phyloP scores from a whole-genome alignment of 352 stramenopile genomes.

The Poterioochromonas sp. region DNA sequence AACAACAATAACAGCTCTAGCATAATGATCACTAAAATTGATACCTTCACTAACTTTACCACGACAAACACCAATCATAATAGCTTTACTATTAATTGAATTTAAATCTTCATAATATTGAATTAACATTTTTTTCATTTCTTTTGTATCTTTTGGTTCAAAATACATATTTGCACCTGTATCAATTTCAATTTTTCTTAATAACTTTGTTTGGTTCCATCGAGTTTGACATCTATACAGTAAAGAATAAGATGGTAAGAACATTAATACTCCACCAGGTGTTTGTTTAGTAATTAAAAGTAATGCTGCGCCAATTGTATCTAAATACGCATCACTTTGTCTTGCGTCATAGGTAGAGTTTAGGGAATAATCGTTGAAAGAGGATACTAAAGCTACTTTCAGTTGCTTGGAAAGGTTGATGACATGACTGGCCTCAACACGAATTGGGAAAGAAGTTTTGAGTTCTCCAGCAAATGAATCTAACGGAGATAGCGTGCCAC shows the following conservation, averaged over 20 bases:
- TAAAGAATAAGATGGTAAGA: slow-evolving; percentile 98
- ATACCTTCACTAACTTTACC: slow-evolving; percentile 97
- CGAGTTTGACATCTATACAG: slow-evolving; percentile 70
- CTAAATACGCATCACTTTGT: slow-evolving; percentile 80
- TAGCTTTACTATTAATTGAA: slow-evolving; percentile 63
- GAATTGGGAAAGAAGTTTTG: slow-evolving; percentile 84
- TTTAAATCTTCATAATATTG: slow-evolving; percentile 41
- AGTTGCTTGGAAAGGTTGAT: slow-evolving; percentile 58
- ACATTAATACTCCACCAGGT: slow-evolving; percentile 91
- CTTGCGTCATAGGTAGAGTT: slow-evolving; percentile 87
- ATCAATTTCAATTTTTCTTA: slow-evolving; percentile 32
- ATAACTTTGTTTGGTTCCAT: slow-evolving; percentile 53
- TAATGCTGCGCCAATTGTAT: slow-evolving; percentile 91
- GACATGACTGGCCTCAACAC: slow-evolving; percentile 95
- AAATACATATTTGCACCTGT: neutral
- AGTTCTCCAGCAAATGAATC: slow-evolving; percentile 90
- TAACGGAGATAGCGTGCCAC: slow-evolving; percentile 92
- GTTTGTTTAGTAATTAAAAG: slow-evolving; percentile 83
- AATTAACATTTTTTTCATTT: slow-evolving; percentile 20
- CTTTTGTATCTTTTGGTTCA: slow-evolving; percentile 21
- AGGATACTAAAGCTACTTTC: slow-evolving; percentile 39
- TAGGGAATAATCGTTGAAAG: slow-evolving; percentile 68
- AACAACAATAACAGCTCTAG: slow-evolving; percentile 93
- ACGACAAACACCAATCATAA: slow-evolving; percentile 95
- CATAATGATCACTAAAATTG: slow-evolving; percentile 96